Conservation (phyloP, 139 green algal genomes). For the Medakamo hakoo region DNA sequence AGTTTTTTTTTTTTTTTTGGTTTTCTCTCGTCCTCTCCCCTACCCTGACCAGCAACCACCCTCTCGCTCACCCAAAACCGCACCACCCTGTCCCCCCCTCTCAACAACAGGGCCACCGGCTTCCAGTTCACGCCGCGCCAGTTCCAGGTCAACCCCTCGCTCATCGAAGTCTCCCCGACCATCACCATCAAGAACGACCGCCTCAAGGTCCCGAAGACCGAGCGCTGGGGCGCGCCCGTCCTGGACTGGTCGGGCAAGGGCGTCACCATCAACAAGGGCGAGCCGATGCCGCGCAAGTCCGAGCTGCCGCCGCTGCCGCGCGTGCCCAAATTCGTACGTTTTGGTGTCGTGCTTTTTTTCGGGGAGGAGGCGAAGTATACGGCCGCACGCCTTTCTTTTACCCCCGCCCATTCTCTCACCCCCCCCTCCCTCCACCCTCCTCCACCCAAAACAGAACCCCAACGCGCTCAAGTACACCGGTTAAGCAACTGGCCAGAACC, state of each 20-base stretch:
- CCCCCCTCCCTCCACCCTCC: too few relatives aligned
- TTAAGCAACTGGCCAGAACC: too few relatives aligned
- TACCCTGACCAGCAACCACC: too few relatives aligned
- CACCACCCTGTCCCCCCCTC: not conserved
- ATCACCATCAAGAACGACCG: not conserved
- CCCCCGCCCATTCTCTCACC: too few relatives aligned
- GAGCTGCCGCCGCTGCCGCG: not conserved
- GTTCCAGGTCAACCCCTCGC: not conserved
- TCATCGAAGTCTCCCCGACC: not conserved
- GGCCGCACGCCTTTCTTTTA: too few relatives aligned
- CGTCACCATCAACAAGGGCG: not conserved
- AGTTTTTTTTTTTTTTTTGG: too few relatives aligned
- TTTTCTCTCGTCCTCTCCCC: too few relatives aligned
- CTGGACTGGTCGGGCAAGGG: not conserved
- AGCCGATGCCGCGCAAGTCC: not conserved
- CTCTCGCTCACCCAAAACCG: not conserved
- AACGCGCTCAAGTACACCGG: not conserved
- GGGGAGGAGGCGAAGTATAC: too few relatives aligned
- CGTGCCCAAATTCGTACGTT: not conserved
- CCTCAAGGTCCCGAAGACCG: not conserved
- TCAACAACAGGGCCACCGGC: not conserved
- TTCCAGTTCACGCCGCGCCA: not conserved
- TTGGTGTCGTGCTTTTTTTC: too few relatives aligned
- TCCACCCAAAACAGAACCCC: too few relatives aligned
- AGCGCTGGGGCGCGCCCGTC: not conserved